These are phyloP conservation scores for Penicillium brasilianum DNA, from an alignment of 2,329 filamentous ascomycete genomes.

Conservation along the genomic window DNA sequence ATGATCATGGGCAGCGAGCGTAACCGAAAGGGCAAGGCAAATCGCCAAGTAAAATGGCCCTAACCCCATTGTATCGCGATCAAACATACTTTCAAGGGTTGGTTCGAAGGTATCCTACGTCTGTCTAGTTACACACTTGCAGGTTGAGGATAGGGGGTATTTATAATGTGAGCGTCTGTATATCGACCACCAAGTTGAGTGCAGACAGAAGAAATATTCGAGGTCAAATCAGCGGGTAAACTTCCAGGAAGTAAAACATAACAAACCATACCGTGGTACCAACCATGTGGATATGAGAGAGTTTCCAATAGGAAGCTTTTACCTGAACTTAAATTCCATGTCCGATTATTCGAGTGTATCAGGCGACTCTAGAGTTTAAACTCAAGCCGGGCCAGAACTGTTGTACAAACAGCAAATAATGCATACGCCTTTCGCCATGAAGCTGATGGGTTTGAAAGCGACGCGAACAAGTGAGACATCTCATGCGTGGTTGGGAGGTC, in stretches of 20 bases:
- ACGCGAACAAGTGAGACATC: neutral
- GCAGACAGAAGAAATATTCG: neutral
- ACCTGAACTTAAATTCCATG: neutral
- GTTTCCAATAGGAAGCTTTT: neutral
- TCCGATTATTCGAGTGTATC: neutral
- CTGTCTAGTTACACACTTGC: no score
- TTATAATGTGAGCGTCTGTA: neutral
- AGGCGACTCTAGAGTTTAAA: neutral
- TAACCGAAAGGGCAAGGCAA: neutral
- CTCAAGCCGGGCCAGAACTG: neutral
- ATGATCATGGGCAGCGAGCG: neutral
- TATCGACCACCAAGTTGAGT: neutral
- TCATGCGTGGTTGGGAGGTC: neutral
- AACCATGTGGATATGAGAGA: neutral
- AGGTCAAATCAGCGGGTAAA: neutral
- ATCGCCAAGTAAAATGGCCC: neutral
- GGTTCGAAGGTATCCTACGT: neutral
- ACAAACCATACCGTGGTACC: neutral
- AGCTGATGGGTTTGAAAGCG: neutral
- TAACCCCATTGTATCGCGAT: neutral
- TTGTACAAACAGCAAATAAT: neutral
- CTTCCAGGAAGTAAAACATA: neutral
- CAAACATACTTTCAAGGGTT: neutral
- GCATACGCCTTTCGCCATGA: neutral
- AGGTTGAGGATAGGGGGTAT: neutral